Percentiles rank a stretch among this genome's conserved stretches.
These are phyloP conservation scores for Clathrus columnatus DNA, from an alignment of 768 basidiomycete genomes.

Conservation along the genomic window DNA sequence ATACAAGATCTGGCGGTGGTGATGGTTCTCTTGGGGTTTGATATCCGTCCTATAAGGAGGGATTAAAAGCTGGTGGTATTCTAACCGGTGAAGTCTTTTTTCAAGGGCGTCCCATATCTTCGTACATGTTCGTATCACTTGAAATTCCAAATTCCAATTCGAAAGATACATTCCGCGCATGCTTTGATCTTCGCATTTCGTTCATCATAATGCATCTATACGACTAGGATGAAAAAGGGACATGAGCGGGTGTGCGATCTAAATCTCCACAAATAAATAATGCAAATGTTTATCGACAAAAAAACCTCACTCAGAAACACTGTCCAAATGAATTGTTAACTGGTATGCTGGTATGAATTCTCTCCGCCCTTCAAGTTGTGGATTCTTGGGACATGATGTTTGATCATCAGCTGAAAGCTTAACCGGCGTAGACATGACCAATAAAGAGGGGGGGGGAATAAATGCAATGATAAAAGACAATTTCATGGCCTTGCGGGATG, in stretches of 20 bases:
- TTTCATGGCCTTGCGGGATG: too few species aligned
- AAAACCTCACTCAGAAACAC: too few species aligned
- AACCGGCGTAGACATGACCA: too few species aligned
- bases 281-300: too few species aligned
- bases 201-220: conserved; percentile 58
- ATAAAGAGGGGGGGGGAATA: too few species aligned
- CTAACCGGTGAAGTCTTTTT: neutral
- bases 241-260: neutral
- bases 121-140: conserved; percentile 65
- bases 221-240: conserved; percentile 34
- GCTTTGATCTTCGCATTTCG: conserved; percentile 37
- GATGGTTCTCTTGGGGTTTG: neutral
- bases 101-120: conserved; percentile 20
- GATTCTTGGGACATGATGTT: too few species aligned
- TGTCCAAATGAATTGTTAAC: too few species aligned
- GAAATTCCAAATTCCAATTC: conserved; percentile 65
- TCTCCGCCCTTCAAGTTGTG: too few species aligned
- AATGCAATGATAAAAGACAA: too few species aligned
- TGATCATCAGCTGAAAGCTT: too few species aligned
- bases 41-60: neutral
- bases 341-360: too few species aligned
- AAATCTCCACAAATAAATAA: too few species aligned
- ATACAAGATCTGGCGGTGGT: neutral
- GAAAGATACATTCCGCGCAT: conserved; percentile 57
- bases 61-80: neutral